Evolutionary conservation across 2,329 filamentous ascomycete species (phyloP), one percentile per base, ranked within the genome.

Genomic region (Arthrinium phaeospermum): DNA sequence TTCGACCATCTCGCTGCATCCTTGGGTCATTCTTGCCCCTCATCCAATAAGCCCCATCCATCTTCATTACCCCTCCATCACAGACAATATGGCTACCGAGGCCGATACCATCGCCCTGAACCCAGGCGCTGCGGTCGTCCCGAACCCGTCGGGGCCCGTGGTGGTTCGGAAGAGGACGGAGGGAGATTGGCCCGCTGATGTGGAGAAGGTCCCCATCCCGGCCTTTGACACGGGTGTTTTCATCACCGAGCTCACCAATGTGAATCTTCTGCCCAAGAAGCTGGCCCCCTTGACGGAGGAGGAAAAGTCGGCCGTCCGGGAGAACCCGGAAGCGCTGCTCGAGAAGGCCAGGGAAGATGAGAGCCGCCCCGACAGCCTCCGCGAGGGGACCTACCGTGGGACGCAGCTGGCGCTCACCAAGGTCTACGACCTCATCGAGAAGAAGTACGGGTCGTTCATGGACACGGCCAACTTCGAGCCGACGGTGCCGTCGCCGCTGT

Each of bases 391-490:
- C 7, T 69, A 47, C 10, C 67, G 67, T 6, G 67, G 67, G 5
- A 69, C 67, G 30, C 67, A 69, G 41, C 67, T 69, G 19, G 67
- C 67, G 24, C 44, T 69, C 16, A 69, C 67, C 24, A 69, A 69
- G n/a, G 44, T 69, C 67, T 69, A 69, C 67, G 67, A 69, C 22
- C 67, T 69, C 41, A 69, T 69, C 13, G 67, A 69, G 41, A 69
- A 27, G 67, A 69, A 69, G 67, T 69, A 24, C 34, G 67, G 67
- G 8, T 47, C 67, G 8, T 69, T 27, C 67, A 69, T 69, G 67
- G 67, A 69, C 67, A 69, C 67, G 24, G 67, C 44, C 67, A 69
- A 69, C 47, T 69, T 69, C 22, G 67, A 69, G 44, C 67, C 67
- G 41, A 69, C 67, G 16, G n/a, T 69, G 44, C 67, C 67, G 4